These are phyloP conservation scores for Blastobotrys proliferans DNA, from an alignment of 1,139 yeast genomes.

Conservation along the genomic window DNA sequence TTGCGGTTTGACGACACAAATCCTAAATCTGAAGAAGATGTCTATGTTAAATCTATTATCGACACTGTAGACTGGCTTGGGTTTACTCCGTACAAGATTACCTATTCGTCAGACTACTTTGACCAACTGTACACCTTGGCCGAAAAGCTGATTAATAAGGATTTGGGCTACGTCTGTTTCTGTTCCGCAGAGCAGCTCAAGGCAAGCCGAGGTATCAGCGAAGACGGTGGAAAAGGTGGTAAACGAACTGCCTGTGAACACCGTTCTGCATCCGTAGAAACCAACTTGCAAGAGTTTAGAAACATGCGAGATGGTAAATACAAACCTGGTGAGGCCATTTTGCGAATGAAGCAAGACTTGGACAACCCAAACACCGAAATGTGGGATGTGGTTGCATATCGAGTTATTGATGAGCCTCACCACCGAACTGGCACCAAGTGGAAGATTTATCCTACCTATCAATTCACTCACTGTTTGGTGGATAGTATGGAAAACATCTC, in stretches of 20 bases:
- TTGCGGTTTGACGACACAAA: constrained; percentile 96
- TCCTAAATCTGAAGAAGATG: constrained; percentile 97
- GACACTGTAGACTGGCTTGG: constrained; percentile 92
- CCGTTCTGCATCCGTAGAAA: constrained; percentile 66
- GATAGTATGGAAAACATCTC: constrained; percentile 96
- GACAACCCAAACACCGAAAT: constrained; percentile 94
- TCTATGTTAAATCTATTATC: constrained; percentile 76
- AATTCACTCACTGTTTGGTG: constrained; percentile 97
- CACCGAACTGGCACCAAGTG: constrained; percentile 96
- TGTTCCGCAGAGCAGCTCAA: constrained; percentile 91
- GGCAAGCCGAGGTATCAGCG: constrained; percentile 81
- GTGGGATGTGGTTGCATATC: constrained; percentile 99
- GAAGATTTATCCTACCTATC: constrained; percentile 98
- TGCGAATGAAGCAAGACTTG: constrained; percentile 96
- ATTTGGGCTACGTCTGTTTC: constrained; percentile 85
- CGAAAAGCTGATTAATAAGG: constrained; percentile 64
- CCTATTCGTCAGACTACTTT: constrained; percentile 95
- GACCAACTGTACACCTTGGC: constrained; percentile 85
- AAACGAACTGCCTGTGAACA: constrained; percentile 79
- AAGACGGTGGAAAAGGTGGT: constrained; percentile 92
- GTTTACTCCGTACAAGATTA: constrained; percentile 84
- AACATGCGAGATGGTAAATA: constrained; percentile 88
- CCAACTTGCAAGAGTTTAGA: constrained; percentile 75
- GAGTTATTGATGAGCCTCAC: constrained; percentile 88
- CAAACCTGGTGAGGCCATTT: constrained; percentile 84